Conservation (phyloP, 345 rosid species). For the Physaria fendleri region DNA sequence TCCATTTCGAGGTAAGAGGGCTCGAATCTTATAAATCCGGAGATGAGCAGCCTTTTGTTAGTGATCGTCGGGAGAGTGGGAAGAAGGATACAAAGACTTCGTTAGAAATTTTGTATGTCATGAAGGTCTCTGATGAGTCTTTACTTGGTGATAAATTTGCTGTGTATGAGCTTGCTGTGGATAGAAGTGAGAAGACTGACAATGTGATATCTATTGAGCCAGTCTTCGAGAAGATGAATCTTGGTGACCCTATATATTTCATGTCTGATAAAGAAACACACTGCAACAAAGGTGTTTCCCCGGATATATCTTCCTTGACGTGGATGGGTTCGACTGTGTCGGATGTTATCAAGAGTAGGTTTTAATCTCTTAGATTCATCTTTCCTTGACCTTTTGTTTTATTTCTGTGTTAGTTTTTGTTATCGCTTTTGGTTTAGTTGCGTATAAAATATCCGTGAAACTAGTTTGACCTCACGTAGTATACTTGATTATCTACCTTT, state of each 20-base stretch:
- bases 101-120: conserved; percentile 43
- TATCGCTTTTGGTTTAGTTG: not conserved
- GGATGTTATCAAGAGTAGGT: conserved; percentile 80
- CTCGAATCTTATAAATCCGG: conserved; percentile 31
- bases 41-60: conserved; percentile 25
- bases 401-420: not conserved
- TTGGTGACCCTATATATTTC: conserved; percentile 56
- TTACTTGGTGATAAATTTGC: conserved; percentile 22
- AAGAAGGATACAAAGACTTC: conserved; percentile 30
- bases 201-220: conserved; percentile 28
- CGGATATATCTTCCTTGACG: conserved; percentile 60
- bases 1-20: conserved; percentile 63
- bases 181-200: conserved; percentile 31
- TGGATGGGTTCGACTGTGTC: conserved; percentile 68
- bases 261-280: conserved; percentile 43
- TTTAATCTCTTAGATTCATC: conserved; percentile 19
- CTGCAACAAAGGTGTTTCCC: conserved; percentile 39
- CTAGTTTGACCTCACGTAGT: not conserved
- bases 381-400: not conserved
- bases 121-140: conserved; percentile 53
- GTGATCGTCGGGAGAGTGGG: conserved; percentile 31
- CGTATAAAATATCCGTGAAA: not conserved
- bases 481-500: not conserved
- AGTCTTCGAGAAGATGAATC: conserved; percentile 47
- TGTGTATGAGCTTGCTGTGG: conserved; percentile 50